Percentiles rank a stretch among this genome's conserved stretches.
phyloP scores from a whole-genome alignment of 106 monocot species.

The Posidonia australis region DNA sequence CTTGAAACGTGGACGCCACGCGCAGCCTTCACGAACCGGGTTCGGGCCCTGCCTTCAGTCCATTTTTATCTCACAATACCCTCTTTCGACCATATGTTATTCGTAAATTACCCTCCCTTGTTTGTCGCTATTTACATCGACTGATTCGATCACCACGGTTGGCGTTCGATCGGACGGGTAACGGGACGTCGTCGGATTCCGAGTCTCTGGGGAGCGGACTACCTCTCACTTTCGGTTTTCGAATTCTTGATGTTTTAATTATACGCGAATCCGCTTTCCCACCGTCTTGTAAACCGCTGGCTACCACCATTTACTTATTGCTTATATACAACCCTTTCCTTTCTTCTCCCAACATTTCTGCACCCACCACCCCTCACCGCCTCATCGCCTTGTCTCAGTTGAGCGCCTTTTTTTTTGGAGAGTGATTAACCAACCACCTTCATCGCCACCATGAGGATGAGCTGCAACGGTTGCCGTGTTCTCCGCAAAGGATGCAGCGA shows the following conservation, averaged over 20 bases:
- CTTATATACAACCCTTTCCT: not conserved
- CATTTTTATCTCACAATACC: too few relatives aligned
- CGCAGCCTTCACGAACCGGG: not conserved
- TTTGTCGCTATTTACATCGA: too few relatives aligned
- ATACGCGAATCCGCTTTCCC: not conserved
- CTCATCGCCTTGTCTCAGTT: not conserved
- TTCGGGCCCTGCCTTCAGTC: not conserved
- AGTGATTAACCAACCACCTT: not conserved
- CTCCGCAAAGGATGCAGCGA: conserved; percentile 23
- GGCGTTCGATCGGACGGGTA: too few relatives aligned
- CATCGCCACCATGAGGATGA: conserved; percentile 15
- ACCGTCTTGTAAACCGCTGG: conserved; percentile 6
- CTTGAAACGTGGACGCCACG: conserved; percentile 3
- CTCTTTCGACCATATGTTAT: too few relatives aligned
- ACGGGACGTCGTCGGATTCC: too few relatives aligned
- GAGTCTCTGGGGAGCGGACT: too few relatives aligned
- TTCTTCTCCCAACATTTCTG: not conserved
- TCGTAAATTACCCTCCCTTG: too few relatives aligned
- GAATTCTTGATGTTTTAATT: not conserved
- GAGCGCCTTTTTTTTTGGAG: too few relatives aligned
- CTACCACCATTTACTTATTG: not conserved
- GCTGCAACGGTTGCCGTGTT: conserved; percentile 25
- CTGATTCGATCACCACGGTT: too few relatives aligned
- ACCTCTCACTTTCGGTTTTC: not conserved
- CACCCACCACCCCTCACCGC: not conserved